Percentiles rank a stretch among this genome's conserved stretches.
Evolutionary conservation across 352 stramenopile genomes (phyloP).

Genomic region (Globisporangium irregulare): DNA sequence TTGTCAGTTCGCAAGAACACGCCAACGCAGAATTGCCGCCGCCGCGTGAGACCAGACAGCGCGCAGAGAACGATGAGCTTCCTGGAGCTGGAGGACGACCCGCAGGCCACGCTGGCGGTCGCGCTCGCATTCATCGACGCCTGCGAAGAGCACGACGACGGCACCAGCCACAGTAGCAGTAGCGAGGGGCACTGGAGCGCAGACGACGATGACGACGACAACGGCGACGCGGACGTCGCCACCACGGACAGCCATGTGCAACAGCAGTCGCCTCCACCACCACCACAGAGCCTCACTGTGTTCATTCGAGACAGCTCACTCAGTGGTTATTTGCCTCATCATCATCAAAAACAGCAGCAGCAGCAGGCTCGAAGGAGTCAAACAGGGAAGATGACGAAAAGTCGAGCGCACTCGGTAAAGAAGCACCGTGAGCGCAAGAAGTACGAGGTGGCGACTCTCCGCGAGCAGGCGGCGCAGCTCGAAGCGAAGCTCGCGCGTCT

Average conservation of each 20-base stretch:
- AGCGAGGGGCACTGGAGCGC: conserved; percentile 1
- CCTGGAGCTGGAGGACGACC: conserved; percentile 8
- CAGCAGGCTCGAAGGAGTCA: neutral
- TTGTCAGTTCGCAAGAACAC: no score
- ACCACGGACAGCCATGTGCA: no score
- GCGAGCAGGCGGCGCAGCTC: neutral
- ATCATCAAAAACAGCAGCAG: neutral
- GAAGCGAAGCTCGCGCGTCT: neutral
- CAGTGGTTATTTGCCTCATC: neutral
- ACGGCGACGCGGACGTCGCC: neutral
- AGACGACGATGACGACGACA: neutral
- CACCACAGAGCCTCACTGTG: conserved; percentile 3
- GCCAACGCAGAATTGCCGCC: no score
- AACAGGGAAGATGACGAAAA: no score
- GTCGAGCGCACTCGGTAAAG: neutral
- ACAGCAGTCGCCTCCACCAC: no score
- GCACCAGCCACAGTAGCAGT: neutral
- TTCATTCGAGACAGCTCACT: conserved; percentile 6
- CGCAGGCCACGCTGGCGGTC: conserved; percentile 14
- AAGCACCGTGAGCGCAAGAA: neutral
- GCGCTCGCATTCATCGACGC: conserved; percentile 25
- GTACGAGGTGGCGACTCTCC: neutral
- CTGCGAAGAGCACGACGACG: neutral
- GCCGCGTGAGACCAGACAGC: no score
- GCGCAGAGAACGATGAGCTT: conserved; percentile 10